Evolutionary conservation across 306 rosid species (phyloP).

Genomic region (Elaeagnus macrophylla): DNA sequence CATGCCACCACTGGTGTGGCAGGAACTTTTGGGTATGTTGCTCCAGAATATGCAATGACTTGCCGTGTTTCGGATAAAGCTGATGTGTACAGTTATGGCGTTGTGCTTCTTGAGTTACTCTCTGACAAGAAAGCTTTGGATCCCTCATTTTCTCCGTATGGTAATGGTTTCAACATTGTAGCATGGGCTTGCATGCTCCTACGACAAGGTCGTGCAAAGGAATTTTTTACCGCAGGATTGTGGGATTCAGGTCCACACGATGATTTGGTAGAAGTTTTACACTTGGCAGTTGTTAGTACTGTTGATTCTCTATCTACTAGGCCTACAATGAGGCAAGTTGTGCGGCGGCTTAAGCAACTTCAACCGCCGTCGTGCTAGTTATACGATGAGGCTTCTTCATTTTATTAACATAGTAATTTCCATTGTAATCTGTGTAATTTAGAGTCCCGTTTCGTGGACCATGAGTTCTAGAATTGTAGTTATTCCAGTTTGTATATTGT

Average conservation of each 20-base stretch:
- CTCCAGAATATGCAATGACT: slow-evolving; percentile 96
- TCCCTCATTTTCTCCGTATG: slow-evolving; percentile 77
- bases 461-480: slow-evolving; percentile 28
- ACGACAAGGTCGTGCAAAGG: slow-evolving; percentile 75
- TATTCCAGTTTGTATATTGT: slow-evolving; percentile 58
- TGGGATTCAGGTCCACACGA: slow-evolving; percentile 85
- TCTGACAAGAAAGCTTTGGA: slow-evolving; percentile 91
- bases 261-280: slow-evolving; percentile 81
- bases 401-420: slow-evolving; percentile 33
- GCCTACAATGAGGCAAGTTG: slow-evolving; percentile 90
- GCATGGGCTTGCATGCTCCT: slow-evolving; percentile 86
- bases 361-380: slow-evolving; percentile 81
- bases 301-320: slow-evolving; percentile 83
- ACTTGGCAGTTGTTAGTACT: slow-evolving; percentile 80
- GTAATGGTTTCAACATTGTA: slow-evolving; percentile 91
- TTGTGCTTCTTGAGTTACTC: slow-evolving; percentile 82
- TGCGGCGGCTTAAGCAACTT: slow-evolving; percentile 87
- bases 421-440: slow-evolving; percentile 42
- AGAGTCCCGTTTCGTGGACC: slow-evolving; percentile 26
- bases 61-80: slow-evolving; percentile 95
- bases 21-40: slow-evolving; percentile 92
- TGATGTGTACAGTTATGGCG: slow-evolving; percentile 96
- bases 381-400: slow-evolving; percentile 14
- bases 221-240: slow-evolving; percentile 69
- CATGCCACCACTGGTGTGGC: slow-evolving; percentile 98